A percentile compares a stretch with the other conserved stretches of the same genome.
phyloP scores from a whole-genome alignment of 1,284 basidiomycete genomes.

The Boletus semigastroideus region DNA sequence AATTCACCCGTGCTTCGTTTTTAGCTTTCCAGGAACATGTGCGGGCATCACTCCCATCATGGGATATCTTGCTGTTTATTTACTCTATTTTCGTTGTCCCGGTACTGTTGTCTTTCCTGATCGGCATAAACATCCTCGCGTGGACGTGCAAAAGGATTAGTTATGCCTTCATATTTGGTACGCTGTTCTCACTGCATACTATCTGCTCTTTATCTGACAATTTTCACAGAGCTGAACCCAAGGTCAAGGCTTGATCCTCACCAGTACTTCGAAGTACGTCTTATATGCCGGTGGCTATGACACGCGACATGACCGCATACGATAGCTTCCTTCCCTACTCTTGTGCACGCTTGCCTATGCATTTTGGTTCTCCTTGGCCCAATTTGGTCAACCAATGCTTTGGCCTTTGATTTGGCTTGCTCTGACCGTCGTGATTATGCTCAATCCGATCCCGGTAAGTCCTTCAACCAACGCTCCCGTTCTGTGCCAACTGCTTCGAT shows the following conservation, averaged over 20 bases:
- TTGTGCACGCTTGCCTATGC: constrained; percentile 75
- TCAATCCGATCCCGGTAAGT: constrained; percentile 78
- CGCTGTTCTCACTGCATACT: constrained; percentile 13
- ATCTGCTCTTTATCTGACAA: neutral
- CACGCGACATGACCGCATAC: neutral
- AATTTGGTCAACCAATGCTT: constrained; percentile 49
- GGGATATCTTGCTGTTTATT: constrained; percentile 74
- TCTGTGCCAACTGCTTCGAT: neutral
- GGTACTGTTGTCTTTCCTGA: constrained; percentile 73
- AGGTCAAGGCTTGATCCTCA: constrained; percentile 76
- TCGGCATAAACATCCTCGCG: constrained; percentile 79
- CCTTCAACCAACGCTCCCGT: neutral
- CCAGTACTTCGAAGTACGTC: constrained; percentile 76
- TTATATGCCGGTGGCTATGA: neutral
- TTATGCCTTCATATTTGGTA: constrained; percentile 89
- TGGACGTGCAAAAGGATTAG: constrained; percentile 83
- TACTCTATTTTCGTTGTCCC: constrained; percentile 81
- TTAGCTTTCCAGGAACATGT: constrained; percentile 63
- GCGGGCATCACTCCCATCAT: constrained; percentile 62
- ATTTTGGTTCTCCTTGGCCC: constrained; percentile 83
- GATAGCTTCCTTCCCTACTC: constrained; percentile 76
- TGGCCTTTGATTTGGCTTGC: constrained; percentile 91
- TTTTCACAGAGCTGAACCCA: constrained; percentile 65
- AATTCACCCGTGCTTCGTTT: neutral
- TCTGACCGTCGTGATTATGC: constrained; percentile 56